Conservation (phyloP, 345 rosid genomes). For the Eucalyptus urophylla region DNA sequence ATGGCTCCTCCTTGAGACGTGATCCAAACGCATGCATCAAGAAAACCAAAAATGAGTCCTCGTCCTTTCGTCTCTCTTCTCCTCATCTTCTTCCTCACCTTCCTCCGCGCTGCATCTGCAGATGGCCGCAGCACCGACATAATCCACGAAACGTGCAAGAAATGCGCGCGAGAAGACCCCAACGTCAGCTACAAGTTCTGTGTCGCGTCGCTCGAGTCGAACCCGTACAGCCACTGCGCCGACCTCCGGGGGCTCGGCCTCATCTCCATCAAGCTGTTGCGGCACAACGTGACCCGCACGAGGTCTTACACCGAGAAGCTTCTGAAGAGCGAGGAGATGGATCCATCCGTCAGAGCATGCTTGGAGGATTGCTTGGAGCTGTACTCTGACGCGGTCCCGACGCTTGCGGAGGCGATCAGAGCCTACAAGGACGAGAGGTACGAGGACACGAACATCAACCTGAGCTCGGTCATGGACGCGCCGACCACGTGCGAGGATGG, state of each 20-base stretch:
- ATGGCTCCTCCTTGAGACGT: background rate
- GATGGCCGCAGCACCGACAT: background rate
- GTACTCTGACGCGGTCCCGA: slow-evolving; percentile 32
- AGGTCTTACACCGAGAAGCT: slow-evolving; percentile 12
- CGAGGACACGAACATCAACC: slow-evolving; percentile 22
- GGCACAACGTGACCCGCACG: slow-evolving; percentile 20
- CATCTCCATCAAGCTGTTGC: slow-evolving; percentile 26
- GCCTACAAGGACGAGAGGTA: slow-evolving; percentile 15
- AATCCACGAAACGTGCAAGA: slow-evolving; percentile 24
- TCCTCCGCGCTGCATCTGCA: background rate
- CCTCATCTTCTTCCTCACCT: background rate
- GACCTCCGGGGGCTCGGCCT: slow-evolving; percentile 30
- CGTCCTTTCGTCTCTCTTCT: background rate
- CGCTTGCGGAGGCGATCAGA: slow-evolving; percentile 11
- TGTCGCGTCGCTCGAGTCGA: slow-evolving; percentile 20
- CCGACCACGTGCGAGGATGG: slow-evolving; percentile 55
- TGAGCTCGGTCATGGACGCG: slow-evolving; percentile 39
- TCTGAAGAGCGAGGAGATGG: slow-evolving; percentile 10
- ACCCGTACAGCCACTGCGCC: slow-evolving; percentile 4
- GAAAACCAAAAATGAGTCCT: background rate
- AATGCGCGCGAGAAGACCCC: slow-evolving; percentile 27
- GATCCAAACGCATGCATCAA: background rate
- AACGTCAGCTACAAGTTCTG: slow-evolving; percentile 44
- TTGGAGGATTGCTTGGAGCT: slow-evolving; percentile 36
- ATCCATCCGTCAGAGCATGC: slow-evolving; percentile 9